phyloP scores from a whole-genome alignment of 768 basidiomycete genomes.

The Gelatoporia subvermispora region DNA sequence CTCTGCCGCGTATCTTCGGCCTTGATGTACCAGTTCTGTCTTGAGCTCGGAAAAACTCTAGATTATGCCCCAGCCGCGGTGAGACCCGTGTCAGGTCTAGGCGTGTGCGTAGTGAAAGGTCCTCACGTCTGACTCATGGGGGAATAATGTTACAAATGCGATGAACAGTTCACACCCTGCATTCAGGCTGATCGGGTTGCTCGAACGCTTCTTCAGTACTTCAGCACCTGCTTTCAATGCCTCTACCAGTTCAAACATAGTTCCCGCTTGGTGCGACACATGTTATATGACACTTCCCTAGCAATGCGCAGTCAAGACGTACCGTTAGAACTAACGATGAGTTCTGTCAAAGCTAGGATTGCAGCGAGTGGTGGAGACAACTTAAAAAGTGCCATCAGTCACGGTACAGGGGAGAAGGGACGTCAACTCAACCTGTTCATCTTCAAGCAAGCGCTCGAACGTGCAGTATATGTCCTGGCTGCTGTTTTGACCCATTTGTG shows the following conservation, averaged over 20 bases:
- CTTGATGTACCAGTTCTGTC: slow-evolving; percentile 76
- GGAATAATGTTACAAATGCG: slow-evolving; percentile 80
- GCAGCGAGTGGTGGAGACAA: slow-evolving; percentile 84
- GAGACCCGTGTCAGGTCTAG: background rate
- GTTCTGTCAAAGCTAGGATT: slow-evolving; percentile 77
- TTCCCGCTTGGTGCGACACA: slow-evolving; percentile 53
- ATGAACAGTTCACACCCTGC: slow-evolving; percentile 92
- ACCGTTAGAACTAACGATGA: slow-evolving; percentile 80
- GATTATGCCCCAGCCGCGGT: slow-evolving; percentile 3
- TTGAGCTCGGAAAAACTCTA: slow-evolving; percentile 86
- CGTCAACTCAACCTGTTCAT: slow-evolving; percentile 56
- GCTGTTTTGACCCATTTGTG: background rate
- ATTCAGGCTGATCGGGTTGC: slow-evolving; percentile 78
- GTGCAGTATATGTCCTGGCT: slow-evolving; percentile 44
- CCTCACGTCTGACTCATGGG: slow-evolving; percentile 76
- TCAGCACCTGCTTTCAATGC: slow-evolving; percentile 75
- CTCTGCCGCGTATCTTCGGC: slow-evolving; percentile 68
- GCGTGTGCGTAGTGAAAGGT: slow-evolving; percentile 8
- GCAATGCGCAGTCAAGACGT: slow-evolving; percentile 6
- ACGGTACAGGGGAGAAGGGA: no score
- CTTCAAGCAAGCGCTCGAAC: slow-evolving; percentile 55
- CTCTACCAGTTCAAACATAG: slow-evolving; percentile 89
- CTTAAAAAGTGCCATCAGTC: slow-evolving; percentile 29
- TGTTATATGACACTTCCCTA: background rate
- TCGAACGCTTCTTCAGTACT: slow-evolving; percentile 51